phyloP scores from a whole-genome alignment of 2,329 filamentous ascomycete species.

The Akanthomyces muscarius region DNA sequence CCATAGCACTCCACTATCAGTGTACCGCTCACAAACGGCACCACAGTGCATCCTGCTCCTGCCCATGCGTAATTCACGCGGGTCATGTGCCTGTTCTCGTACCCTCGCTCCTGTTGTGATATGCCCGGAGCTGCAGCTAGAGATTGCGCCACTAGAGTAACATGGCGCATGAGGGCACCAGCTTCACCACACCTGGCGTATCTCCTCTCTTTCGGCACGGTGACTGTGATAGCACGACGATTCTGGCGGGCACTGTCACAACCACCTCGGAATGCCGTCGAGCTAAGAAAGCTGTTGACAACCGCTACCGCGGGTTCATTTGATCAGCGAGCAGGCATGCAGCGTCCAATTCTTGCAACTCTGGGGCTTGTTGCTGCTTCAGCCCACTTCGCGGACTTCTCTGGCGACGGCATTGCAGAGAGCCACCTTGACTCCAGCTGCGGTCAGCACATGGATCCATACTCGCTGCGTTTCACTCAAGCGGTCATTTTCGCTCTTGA shows the following conservation, averaged over 20 bases:
- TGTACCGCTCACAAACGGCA: background rate
- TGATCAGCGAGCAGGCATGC: background rate
- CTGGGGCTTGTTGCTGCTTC: slow-evolving; percentile 14
- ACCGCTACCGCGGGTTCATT: background rate
- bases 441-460: slow-evolving; percentile 91
- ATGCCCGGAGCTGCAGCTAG: background rate
- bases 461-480: slow-evolving; percentile 93
- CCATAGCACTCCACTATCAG: slow-evolving; percentile 4
- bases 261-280: background rate
- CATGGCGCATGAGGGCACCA: background rate
- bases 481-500: slow-evolving; percentile 84
- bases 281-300: background rate
- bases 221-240: background rate
- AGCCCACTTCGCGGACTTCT: slow-evolving; percentile 44
- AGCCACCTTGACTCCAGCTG: slow-evolving; percentile 81
- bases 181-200: background rate
- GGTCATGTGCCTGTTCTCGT: slow-evolving; percentile 10
- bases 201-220: background rate
- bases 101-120: slow-evolving; percentile 1
- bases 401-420: slow-evolving; percentile 63
- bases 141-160: slow-evolving; percentile 1
- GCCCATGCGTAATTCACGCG: background rate
- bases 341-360: background rate
- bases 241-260: background rate
- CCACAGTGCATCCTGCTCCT: background rate